These are phyloP conservation scores for Phalaenopsis equestris DNA, from an alignment of 106 monocot species.

Conservation along the genomic window DNA sequence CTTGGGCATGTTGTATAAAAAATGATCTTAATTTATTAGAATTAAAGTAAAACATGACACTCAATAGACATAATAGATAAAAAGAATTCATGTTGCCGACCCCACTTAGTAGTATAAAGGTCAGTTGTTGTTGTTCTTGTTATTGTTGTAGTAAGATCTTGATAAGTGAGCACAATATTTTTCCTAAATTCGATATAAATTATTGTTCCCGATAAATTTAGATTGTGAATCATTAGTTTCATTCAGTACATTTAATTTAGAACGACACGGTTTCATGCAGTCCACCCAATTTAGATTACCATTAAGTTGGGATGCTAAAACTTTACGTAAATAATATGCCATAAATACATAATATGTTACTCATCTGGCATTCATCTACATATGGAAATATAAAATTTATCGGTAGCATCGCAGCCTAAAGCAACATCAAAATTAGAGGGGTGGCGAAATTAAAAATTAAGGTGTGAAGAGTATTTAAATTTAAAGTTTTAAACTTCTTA, in stretches of 20 bases:
- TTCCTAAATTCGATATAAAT: neutral
- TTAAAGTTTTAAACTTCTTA: no score
- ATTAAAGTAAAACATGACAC: no score
- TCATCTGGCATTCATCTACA: neutral
- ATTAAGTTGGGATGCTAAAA: neutral
- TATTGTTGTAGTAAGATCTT: no score
- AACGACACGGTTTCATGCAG: neutral
- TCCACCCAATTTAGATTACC: neutral
- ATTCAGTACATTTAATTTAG: neutral
- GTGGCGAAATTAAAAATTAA: no score
- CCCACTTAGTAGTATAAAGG: no score
- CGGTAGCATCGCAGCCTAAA: neutral
- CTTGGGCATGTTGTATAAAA: no score
- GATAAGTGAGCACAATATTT: neutral
- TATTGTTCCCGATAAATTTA: neutral
- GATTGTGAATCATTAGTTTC: neutral
- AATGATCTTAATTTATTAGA: no score
- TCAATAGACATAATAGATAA: no score
- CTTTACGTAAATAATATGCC: neutral
- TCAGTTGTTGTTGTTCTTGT: no score
- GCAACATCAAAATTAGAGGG: no score
- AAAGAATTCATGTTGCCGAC: no score
- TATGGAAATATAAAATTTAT: neutral
- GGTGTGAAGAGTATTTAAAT: no score
- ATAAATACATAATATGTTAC: neutral